Evolutionary conservation across 768 basidiomycete species (phyloP).

Genomic region (Hortiboletus campestris): DNA sequence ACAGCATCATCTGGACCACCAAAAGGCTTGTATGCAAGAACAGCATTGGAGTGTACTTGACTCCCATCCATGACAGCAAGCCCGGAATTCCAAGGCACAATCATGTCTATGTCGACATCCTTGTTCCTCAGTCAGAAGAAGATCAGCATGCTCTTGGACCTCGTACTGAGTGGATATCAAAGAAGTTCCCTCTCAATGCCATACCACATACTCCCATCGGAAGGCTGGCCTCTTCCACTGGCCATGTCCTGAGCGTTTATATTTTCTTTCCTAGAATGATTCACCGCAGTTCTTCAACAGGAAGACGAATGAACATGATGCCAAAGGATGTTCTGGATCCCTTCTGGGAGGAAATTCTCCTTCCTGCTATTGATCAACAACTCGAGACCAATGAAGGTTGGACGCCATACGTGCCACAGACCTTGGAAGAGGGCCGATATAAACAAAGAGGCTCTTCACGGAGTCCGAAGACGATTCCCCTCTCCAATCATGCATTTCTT

Average conservation of each 20-base stretch:
- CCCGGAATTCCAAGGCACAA: constrained; percentile 11
- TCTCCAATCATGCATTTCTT: background rate
- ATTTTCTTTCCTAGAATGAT: constrained; percentile 15
- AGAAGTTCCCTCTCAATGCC: background rate
- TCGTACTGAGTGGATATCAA: constrained; percentile 6
- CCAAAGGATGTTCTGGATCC: constrained; percentile 1
- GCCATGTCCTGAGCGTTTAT: background rate
- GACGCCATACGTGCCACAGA: background rate
- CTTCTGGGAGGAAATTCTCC: constrained; percentile 5
- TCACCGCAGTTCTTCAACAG: background rate
- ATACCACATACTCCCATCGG: constrained; percentile 11
- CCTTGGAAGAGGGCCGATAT: background rate
- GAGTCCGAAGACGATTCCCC: background rate
- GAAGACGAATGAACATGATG: background rate
- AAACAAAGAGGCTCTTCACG: background rate
- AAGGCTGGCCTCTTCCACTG: background rate
- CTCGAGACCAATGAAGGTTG: background rate
- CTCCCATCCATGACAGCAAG: background rate
- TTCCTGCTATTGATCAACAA: background rate
- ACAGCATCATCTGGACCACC: constrained; percentile 2
- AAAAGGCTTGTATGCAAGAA: background rate
- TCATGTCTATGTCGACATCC: constrained; percentile 12
- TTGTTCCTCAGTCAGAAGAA: constrained; percentile 2
- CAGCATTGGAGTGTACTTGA: background rate
- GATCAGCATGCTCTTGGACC: background rate